Conservation (phyloP, 2,329 filamentous ascomycete species). For the Microdochium bolleyi region DNA sequence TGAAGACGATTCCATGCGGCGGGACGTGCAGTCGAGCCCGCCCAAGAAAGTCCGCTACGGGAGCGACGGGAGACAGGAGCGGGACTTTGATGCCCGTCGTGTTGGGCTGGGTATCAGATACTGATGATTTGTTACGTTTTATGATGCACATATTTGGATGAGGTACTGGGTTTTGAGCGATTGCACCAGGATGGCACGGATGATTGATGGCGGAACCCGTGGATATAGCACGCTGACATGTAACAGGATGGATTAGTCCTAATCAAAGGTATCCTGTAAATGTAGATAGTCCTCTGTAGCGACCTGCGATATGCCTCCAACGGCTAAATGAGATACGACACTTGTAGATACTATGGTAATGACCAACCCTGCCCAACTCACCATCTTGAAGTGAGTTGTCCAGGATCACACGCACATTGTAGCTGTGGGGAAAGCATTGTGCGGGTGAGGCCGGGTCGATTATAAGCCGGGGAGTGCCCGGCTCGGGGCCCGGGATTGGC, state of each 20-base stretch:
- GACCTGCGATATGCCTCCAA: neutral
- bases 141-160: too few species aligned
- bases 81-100: constrained; percentile 13
- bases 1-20: constrained; percentile 18
- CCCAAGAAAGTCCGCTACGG: constrained; percentile 42
- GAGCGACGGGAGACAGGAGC: constrained; percentile 26
- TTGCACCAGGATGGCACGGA: neutral
- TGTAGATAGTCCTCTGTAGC: neutral
- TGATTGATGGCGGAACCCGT: neutral
- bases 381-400: too few species aligned
- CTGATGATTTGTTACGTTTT: neutral
- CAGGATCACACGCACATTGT: too few species aligned
- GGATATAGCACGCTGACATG: neutral
- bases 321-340: neutral
- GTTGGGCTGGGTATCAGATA: constrained; percentile 25
- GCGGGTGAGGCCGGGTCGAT: neutral
- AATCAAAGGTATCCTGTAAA: neutral
- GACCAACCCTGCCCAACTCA: too few species aligned
- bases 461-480: neutral
- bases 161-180: neutral
- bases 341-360: too few species aligned
- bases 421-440: neutral
- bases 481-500: neutral
- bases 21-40: constrained; percentile 33
- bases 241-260: too few species aligned